Base-by-base conservation (phyloP, 1,284 basidiomycete species). In the Xerocomus amazonicus region DNA sequence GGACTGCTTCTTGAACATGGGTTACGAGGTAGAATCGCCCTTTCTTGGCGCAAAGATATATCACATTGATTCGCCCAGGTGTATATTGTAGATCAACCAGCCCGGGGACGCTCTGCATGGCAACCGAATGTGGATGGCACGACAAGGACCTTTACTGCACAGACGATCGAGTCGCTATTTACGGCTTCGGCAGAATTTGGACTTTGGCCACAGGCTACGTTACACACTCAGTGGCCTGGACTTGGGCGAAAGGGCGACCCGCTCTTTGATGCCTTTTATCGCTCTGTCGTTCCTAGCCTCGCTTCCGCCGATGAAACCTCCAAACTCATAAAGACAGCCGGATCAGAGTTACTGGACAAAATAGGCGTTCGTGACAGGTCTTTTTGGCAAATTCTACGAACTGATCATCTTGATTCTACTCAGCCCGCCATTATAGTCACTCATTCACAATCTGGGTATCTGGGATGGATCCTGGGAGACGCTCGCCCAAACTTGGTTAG, bases 221-320 rank as follows among this genome's bases (percentile, higher is more conserved):
- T 76, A 31, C 76, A 77, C 48, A 79, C 74, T 0, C 75, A 78
- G 48, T 79, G 77, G 77, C 76, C 75, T 1, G 77, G 78, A 19
- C 73, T 69, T 45, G 77, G 77, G 33, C 70, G 63, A 28, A 57
- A 63, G 19, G 76, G 77, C 9, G 78, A 79, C 51, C 60, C 68
- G 0, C 58, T 60, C 13, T 79, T 78, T 43, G 70, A 78, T 42
- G 62, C 63, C 17, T 76, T 77, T 51, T 79, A 70, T 49, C 68
- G 70, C 3, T 74, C 75, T 0, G 69, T 52, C 3, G 52, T 63
- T 9, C 67, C 66, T 10, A 26, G 47, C 37, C 61, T 66, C 31
- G 46, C 52, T 19, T 68, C 67, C 26, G 9, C 48, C n/a, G 49
- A 46, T 2, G 63, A 65, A 33, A 32, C 40, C 4, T 66, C 67